phyloP scores from a whole-genome alignment of 2,329 filamentous ascomycete genomes.

The Penicillium griseofulvum region DNA sequence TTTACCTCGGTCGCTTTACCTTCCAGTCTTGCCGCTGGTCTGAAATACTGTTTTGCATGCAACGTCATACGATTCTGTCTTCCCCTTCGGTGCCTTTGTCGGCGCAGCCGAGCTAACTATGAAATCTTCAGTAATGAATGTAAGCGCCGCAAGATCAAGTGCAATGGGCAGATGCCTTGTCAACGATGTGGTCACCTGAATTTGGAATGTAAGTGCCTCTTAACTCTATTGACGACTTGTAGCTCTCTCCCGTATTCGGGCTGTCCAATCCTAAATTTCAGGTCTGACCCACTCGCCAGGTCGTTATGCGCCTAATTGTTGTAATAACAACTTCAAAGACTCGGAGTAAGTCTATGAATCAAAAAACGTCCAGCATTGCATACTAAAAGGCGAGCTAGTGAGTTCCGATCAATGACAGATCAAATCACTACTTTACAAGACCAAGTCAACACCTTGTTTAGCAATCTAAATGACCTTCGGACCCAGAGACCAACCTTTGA shows the following conservation, averaged over 20 bases:
- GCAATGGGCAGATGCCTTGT: conserved; percentile 64
- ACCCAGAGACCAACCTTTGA: conserved; percentile 40
- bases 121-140: conserved; percentile 56
- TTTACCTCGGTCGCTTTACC: neutral
- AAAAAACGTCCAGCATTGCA: neutral
- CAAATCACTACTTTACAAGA: conserved; percentile 76
- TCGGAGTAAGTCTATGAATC: conserved; percentile 58
- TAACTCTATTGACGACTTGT: neutral
- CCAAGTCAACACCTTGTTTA: conserved; percentile 75
- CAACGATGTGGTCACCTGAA: conserved; percentile 64
- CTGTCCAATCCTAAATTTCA: neutral
- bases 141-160: conserved; percentile 66
- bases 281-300: conserved; percentile 32
- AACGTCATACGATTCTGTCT: conserved; percentile 7
- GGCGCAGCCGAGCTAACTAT: conserved; percentile 8
- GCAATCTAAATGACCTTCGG: conserved; percentile 67
- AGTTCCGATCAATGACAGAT: conserved; percentile 77
- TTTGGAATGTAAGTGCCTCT: conserved; percentile 51
- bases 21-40: neutral
- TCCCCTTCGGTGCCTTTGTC: neutral
- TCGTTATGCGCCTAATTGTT: conserved; percentile 66
- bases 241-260: neutral
- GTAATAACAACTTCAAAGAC: conserved; percentile 79
- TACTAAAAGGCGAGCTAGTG: conserved; percentile 42
- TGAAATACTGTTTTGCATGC: neutral